Percentiles rank a stretch among this genome's conserved stretches.
These are phyloP conservation scores for Sherardia arvensis DNA, from an alignment of 257 asterid genomes.

Conservation along the genomic window DNA sequence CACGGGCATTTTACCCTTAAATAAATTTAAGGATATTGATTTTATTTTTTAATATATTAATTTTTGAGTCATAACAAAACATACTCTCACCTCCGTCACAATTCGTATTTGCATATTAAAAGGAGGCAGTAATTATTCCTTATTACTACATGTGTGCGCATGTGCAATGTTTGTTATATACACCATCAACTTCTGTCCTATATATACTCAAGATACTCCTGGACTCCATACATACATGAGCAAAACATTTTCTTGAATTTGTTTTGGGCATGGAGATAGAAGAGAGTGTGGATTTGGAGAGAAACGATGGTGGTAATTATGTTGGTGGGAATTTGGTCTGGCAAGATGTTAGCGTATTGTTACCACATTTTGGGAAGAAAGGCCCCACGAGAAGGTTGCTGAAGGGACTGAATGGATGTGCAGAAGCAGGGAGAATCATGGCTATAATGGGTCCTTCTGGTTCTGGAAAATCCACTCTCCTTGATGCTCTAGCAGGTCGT, in stretches of 20 bases:
- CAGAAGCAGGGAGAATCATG: conserved; percentile 73
- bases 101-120: no score
- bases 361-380: conserved; percentile 53
- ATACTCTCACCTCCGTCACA: no score
- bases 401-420: conserved; percentile 57
- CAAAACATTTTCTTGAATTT: neutral
- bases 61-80: no score
- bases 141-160: neutral
- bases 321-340: conserved; percentile 44
- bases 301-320: neutral
- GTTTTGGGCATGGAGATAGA: conserved; percentile 2
- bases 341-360: conserved; percentile 61
- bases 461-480: conserved; percentile 17
- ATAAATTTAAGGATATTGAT: no score
- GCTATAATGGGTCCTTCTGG: conserved; percentile 98
- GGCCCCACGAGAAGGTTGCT: conserved; percentile 64
- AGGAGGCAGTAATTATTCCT: no score
- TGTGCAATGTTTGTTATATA: neutral
- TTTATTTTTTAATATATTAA: no score
- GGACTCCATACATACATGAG: neutral
- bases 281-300: neutral
- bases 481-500: conserved; percentile 80
- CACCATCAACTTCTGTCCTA: neutral
- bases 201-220: neutral
- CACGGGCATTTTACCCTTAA: no score